Conservation (phyloP, 164 flowering plant genomes). For the Magnolia sinica region DNA sequence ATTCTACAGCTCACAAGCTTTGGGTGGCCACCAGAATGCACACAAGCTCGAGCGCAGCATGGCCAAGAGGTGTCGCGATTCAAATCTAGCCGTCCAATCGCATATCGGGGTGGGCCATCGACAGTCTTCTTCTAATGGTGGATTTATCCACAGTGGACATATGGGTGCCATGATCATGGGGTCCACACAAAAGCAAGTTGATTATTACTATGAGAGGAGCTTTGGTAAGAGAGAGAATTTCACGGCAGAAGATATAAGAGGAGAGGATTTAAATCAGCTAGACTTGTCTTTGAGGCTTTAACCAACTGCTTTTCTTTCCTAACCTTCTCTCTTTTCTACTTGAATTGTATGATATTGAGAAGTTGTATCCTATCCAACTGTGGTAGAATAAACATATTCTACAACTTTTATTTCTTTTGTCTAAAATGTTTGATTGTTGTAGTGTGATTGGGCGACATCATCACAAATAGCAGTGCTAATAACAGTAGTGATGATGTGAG, state of each 20-base stretch:
- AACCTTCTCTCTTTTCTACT: background rate
- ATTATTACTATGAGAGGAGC: background rate
- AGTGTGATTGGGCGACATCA: no score
- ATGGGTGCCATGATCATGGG: background rate
- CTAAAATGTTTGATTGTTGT: no score
- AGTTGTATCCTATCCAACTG: background rate
- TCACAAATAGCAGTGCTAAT: no score
- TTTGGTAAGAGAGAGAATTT: background rate
- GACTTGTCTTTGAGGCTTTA: background rate
- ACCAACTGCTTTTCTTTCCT: background rate
- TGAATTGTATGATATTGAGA: background rate
- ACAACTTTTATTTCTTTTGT: no score
- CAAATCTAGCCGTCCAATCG: background rate
- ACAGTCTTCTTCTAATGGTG: slow-evolving; percentile 14
- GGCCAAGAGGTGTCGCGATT: slow-evolving; percentile 52
- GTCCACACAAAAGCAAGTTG: background rate
- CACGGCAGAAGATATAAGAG: background rate
- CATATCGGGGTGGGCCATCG: slow-evolving; percentile 1
- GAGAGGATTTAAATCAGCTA: background rate
- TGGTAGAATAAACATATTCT: no score
- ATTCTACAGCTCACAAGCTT: slow-evolving; percentile 74
- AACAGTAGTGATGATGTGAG: no score
- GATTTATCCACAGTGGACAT: background rate
- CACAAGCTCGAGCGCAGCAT: slow-evolving; percentile 66
- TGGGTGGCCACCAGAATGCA: slow-evolving; percentile 76